Conservation (phyloP, 1,284 basidiomycete species). For the Sanghuangporus sanghuang region DNA sequence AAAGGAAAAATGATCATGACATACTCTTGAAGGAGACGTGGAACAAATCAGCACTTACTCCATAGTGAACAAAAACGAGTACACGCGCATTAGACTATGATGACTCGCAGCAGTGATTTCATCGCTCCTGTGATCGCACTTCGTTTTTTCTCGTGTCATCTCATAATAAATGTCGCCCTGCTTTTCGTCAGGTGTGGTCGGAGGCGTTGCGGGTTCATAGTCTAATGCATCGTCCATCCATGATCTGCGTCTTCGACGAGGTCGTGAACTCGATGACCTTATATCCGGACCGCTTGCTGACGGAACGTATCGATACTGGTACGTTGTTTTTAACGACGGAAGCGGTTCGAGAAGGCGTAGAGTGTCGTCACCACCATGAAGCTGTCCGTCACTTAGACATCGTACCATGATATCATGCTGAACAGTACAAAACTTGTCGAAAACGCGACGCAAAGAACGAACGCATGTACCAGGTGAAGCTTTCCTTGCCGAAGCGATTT, state of each 20-base stretch:
- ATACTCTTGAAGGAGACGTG: neutral
- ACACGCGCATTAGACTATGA: constrained; percentile 25
- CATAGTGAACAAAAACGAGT: constrained; percentile 27
- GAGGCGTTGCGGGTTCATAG: constrained; percentile 2
- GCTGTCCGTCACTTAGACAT: constrained; percentile 12
- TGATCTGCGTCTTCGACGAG: constrained; percentile 4
- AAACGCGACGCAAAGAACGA: constrained; percentile 10
- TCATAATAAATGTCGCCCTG: constrained; percentile 14
- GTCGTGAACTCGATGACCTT: neutral
- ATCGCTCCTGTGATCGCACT: constrained; percentile 11
- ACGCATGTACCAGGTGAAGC: constrained; percentile 2
- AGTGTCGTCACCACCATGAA: constrained; percentile 16
- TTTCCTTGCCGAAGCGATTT: neutral
- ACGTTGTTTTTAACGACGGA: constrained; percentile 15
- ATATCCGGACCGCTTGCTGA: neutral
- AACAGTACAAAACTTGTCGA: constrained; percentile 14
- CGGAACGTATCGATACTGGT: constrained; percentile 10
- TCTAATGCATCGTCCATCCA: constrained; percentile 3
- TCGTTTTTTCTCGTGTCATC: constrained; percentile 13
- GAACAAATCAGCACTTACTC: constrained; percentile 19
- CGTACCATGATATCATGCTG: constrained; percentile 18
- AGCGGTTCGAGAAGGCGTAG: constrained; percentile 18
- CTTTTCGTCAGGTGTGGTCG: neutral
- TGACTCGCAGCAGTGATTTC: constrained; percentile 8
- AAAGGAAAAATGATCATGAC: neutral